phyloP scores from a whole-genome alignment of 139 green algal genomes.

The Spirogloea muscicola region DNA sequence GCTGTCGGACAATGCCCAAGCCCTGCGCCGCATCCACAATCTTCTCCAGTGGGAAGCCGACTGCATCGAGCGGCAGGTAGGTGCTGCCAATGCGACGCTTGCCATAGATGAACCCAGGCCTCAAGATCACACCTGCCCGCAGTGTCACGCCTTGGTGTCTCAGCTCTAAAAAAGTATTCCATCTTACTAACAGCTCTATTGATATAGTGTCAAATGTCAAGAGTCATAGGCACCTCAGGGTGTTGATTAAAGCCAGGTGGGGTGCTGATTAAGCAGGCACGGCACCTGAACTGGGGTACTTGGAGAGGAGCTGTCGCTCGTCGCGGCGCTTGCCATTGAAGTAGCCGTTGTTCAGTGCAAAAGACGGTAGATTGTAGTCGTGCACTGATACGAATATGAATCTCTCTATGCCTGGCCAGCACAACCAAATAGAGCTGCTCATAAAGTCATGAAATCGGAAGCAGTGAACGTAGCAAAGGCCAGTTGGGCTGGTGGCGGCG shows the following conservation, averaged over 20 bases:
- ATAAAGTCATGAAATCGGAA: not conserved
- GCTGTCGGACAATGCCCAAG: constrained; percentile 12
- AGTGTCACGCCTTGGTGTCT: too few species aligned
- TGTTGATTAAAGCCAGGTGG: too few species aligned
- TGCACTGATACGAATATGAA: constrained; percentile 55
- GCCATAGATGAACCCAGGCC: constrained; percentile 51
- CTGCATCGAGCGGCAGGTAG: constrained; percentile 34
- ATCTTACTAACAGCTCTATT: too few species aligned
- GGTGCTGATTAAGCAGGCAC: too few species aligned
- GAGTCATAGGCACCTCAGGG: too few species aligned
- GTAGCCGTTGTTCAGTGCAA: constrained; percentile 39
- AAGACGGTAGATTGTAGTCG: constrained; percentile 51
- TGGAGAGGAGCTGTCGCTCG: constrained; percentile 12
- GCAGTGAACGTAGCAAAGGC: not conserved
- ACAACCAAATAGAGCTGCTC: not conserved
- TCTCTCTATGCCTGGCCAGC: constrained; percentile 11
- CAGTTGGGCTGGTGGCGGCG: too few species aligned
- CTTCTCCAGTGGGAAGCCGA: constrained; percentile 38
- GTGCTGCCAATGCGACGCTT: constrained; percentile 25
- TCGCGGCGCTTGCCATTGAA: constrained; percentile 47
- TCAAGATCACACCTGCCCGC: constrained; percentile 36
- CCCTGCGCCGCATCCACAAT: constrained; percentile 21
- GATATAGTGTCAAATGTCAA: too few species aligned
- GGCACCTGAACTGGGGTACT: constrained; percentile 37
- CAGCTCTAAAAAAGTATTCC: too few species aligned